phyloP scores from a whole-genome alignment of 1,139 yeast species.

The Lodderomyces metapsilosis region DNA sequence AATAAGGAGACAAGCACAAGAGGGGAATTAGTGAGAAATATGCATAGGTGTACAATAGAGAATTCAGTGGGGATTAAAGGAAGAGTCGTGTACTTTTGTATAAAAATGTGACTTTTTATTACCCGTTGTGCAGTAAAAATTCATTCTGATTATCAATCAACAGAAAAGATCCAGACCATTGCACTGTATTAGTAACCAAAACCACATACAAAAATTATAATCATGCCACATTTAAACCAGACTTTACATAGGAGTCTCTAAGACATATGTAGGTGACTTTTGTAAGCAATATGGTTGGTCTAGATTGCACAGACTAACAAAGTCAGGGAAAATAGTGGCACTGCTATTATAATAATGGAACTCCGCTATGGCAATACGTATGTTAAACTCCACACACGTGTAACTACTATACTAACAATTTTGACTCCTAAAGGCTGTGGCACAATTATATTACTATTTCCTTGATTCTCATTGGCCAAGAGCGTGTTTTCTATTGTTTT shows the following conservation, averaged over 20 bases:
- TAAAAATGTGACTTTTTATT: neutral
- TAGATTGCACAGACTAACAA: too few species aligned
- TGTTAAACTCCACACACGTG: neutral
- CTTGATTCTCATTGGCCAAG: slow-evolving; percentile 2
- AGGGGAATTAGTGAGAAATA: neutral
- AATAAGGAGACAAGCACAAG: neutral
- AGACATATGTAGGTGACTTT: neutral
- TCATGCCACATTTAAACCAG: neutral
- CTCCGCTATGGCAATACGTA: too few species aligned
- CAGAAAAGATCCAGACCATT: neutral
- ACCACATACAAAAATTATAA: neutral
- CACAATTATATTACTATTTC: neutral
- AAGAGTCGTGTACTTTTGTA: neutral
- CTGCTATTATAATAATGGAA: too few species aligned
- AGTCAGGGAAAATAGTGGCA: too few species aligned
- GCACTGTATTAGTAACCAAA: neutral
- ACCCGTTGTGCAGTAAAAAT: neutral
- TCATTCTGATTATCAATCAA: slow-evolving; percentile 1
- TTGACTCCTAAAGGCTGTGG: neutral
- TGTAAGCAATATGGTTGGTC: too few species aligned
- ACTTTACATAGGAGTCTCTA: neutral
- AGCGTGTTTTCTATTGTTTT: neutral
- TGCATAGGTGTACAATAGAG: too few species aligned
- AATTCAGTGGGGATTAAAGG: neutral
- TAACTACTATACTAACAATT: neutral